Percentiles rank a stretch among this genome's conserved stretches.
phyloP scores from a whole-genome alignment of 1,284 basidiomycete species.

The Tilletia setariae region DNA sequence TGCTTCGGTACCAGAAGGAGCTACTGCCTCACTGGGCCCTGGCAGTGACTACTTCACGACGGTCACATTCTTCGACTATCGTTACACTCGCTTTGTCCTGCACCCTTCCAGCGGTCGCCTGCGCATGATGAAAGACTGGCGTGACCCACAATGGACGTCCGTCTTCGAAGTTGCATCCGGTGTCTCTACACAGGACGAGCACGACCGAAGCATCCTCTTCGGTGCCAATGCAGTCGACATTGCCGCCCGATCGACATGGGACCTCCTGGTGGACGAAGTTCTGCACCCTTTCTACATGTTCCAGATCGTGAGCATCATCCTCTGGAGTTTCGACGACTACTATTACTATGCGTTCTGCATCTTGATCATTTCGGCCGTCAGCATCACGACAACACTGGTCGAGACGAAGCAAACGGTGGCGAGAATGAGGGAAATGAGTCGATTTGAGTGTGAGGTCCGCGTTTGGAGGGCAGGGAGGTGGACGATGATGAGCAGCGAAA shows the following conservation, averaged over 20 bases:
- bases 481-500: conserved; percentile 65
- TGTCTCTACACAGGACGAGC: conserved; percentile 38
- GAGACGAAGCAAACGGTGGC: conserved; percentile 84
- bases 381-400: conserved; percentile 79
- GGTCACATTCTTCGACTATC: conserved; percentile 60
- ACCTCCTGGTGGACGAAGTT: conserved; percentile 74
- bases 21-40: conserved; percentile 37
- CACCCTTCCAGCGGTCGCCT: conserved; percentile 82
- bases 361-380: conserved; percentile 81
- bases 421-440: conserved; percentile 94
- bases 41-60: conserved; percentile 51
- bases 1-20: not conserved
- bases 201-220: conserved; percentile 64
- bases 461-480: conserved; percentile 66
- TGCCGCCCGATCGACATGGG: conserved; percentile 75
- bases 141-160: conserved; percentile 75
- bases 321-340: conserved; percentile 87
- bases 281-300: conserved; percentile 64
- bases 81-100: conserved; percentile 85
- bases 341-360: conserved; percentile 99
- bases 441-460: conserved; percentile 76
- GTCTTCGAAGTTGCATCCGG: conserved; percentile 54
- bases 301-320: conserved; percentile 88
- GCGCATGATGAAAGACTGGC: conserved; percentile 81
- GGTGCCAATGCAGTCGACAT: conserved; percentile 88